Evolutionary conservation across 805 yeast genomes (phyloP), one percentile per base, ranked within the genome.

Genomic region (Ogataea salicorniae): DNA sequence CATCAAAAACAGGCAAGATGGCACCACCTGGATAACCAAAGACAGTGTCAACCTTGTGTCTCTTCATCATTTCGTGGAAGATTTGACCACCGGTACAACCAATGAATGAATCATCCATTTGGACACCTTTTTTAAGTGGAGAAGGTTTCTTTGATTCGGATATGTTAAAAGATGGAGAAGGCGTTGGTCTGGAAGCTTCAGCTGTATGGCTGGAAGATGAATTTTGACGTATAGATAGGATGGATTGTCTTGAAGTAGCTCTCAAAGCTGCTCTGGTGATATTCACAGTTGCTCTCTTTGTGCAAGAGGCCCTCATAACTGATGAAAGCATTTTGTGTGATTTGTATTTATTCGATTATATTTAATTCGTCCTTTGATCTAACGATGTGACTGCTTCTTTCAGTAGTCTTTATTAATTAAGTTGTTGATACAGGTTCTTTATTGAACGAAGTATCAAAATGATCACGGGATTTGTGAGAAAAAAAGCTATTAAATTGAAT

Each of bases 1-100:
- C 98, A 66, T 94, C 99, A 64, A 86, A 94, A 23, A 94, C 99
- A 14, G 99, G 98, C 61, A 94, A 77, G 62, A 94, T 94, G 57
- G 99, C 99, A 67, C 99, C 99, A 62, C 99, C 99, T 46, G 99
- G 95, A 73, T 94, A 94, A 39, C 99, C 99, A 67, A 92, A 94
- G 42, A 94, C 81, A 50, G 97, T 89, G 68, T 94, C 97, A 48
- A 94, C 99, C 46, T 87, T 80, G 67, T 94, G 97, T 67, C 97
- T 81, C 53, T 82, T 75, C 98, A 94, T 94, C 98, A 94, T 94
- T 70, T 92, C 98, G 68, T 92, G 97, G 74, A 94, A 94, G 53
- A 94, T 91, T 71, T 94, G 94, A 58, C 99, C 99, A 54, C 99
- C 99, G n/a, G 96, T 84, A 59, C 90, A 77, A 16, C 99, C 99